These are phyloP conservation scores for Isoetes taiwanensis DNA, from an alignment of 75 land plant genomes.

Conservation along the genomic window DNA sequence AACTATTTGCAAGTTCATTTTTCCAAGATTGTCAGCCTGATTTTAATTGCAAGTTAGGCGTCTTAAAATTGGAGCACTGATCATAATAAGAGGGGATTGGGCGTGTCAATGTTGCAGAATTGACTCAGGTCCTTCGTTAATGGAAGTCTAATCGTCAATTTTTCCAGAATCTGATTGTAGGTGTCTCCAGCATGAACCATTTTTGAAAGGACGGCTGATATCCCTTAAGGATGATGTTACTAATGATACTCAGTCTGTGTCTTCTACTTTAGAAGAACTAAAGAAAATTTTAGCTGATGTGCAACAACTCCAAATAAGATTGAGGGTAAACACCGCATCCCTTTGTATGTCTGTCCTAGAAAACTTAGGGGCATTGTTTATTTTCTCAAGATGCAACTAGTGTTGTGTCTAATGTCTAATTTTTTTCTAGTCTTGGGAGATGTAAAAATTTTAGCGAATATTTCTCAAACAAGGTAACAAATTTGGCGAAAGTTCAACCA, in stretches of 20 bases:
- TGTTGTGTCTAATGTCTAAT: too few relatives aligned
- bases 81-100: conserved; percentile 75
- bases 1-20: neutral
- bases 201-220: conserved; percentile 47
- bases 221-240: conserved; percentile 40
- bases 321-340: conserved; percentile 79
- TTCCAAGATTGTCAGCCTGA: conserved; percentile 3
- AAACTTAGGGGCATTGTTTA: too few relatives aligned
- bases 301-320: conserved; percentile 61
- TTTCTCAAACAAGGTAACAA: too few relatives aligned
- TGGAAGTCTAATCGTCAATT: neutral
- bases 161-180: neutral
- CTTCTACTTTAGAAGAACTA: conserved; percentile 24
- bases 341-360: too few relatives aligned
- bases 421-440: too few relatives aligned
- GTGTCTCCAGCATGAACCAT: conserved; percentile 83
- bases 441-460: too few relatives aligned
- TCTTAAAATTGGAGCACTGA: conserved; percentile 66
- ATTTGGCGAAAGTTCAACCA: too few relatives aligned
- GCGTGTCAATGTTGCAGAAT: conserved; percentile 46
- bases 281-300: conserved; percentile 39
- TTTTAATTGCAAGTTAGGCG: conserved; percentile 35
- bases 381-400: too few relatives aligned
- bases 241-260: conserved; percentile 12
- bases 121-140: conserved; percentile 58